A percentile compares a stretch with the other conserved stretches of the same genome.
Conservation (phyloP, 2,329 filamentous ascomycete genomes). For the Fulvia fulva region DNA sequence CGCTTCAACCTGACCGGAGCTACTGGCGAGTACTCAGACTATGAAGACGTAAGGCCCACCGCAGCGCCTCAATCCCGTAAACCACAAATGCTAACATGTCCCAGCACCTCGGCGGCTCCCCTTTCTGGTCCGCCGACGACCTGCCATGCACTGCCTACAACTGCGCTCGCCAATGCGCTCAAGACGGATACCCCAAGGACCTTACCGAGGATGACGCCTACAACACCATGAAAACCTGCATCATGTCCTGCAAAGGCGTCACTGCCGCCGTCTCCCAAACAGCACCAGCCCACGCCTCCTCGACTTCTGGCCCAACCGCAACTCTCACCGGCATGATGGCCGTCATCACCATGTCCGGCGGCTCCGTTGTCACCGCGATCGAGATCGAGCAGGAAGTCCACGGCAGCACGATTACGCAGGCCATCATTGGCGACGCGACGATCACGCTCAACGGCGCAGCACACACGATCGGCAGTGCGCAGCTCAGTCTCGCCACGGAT, state of each 20-base stretch:
- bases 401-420: conserved; percentile 18
- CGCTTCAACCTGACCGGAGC: conserved; percentile 28
- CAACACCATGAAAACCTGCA: conserved; percentile 28
- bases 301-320: conserved; percentile 1
- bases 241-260: conserved; percentile 29
- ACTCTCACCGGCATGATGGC: conserved; percentile 2
- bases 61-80: not conserved
- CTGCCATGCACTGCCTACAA: conserved; percentile 28
- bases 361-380: conserved; percentile 13
- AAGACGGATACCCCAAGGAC: conserved; percentile 26
- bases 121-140: conserved; percentile 29
- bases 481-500: conserved; percentile 13
- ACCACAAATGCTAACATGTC: not conserved
- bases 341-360: conserved; percentile 10
- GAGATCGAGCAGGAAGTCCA: conserved; percentile 10
- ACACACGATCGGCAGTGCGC: conserved; percentile 14
- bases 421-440: conserved; percentile 17
- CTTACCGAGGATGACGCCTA: conserved; percentile 24
- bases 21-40: conserved; percentile 27
- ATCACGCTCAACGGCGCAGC: conserved; percentile 18
- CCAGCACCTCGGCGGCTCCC: conserved; percentile 23
- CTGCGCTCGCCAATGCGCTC: conserved; percentile 31
- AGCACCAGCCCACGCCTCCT: conserved; percentile 15
- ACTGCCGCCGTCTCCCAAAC: conserved; percentile 15
- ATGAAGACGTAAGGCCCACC: conserved; percentile 20